phyloP scores from a whole-genome alignment of 75 land plant genomes.

The Cryptomeria japonica region DNA sequence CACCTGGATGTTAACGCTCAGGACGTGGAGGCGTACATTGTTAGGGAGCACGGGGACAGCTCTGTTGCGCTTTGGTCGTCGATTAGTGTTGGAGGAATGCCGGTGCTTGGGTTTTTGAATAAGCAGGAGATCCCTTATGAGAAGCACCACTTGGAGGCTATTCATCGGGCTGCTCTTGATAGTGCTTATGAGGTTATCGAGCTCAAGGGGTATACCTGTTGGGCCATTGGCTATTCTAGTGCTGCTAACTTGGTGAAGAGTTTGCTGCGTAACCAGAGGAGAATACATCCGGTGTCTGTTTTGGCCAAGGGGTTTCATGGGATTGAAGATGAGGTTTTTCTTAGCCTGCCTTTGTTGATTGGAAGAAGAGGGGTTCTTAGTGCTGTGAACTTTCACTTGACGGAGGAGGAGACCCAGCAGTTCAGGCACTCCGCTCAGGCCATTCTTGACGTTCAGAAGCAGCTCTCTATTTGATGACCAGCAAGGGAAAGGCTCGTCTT shows the following conservation, averaged over 20 bases:
- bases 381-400: conserved; percentile 54
- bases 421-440: conserved; percentile 65
- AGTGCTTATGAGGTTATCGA: conserved; percentile 46
- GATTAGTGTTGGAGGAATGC: conserved; percentile 70
- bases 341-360: conserved; percentile 61
- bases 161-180: conserved; percentile 50
- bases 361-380: conserved; percentile 66
- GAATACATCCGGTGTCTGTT: conserved; percentile 77
- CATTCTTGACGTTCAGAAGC: conserved; percentile 52
- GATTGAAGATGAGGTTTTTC: too few species aligned
- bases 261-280: conserved; percentile 62
- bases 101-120: conserved; percentile 43
- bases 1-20: too few species aligned
- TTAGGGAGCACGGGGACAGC: too few species aligned
- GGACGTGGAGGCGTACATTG: too few species aligned
- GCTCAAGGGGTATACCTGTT: too few species aligned
- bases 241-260: conserved; percentile 58
- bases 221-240: too few species aligned
- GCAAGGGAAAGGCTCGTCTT: too few species aligned
- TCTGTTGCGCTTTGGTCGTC: not conserved
- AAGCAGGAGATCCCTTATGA: conserved; percentile 41
- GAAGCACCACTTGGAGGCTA: conserved; percentile 43
- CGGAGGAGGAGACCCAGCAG: conserved; percentile 50
- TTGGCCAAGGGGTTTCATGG: conserved; percentile 49
- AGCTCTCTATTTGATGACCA: conserved; percentile 39